Base-by-base conservation (phyloP, 345 rosid genomes). In the Lagerstroemia speciosa region DNA sequence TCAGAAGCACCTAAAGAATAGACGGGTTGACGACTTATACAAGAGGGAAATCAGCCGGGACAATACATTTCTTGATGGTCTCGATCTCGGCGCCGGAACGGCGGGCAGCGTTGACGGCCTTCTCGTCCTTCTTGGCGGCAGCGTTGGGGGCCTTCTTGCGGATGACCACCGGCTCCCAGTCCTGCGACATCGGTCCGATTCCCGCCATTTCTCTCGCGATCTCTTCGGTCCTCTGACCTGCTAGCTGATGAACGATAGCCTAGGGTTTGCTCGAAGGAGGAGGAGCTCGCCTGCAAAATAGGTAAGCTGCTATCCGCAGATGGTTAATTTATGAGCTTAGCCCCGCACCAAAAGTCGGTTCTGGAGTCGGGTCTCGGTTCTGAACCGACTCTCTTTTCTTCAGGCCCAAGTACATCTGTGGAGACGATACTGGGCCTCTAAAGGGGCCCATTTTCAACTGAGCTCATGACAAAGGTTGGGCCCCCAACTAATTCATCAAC, bases 81-180 rank as follows among this genome's bases (percentile, higher is more conserved):
- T 90, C 96, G 78, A 90, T 84, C 66, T 87, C 89, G 60, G 89
- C 96, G 40, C 96, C 93, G 43, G 88, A 20, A 19, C 96, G 88
- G 32, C 91, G 93, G 65, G 96, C 96, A 74, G 93, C 93, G 86
- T 87, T 90, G 74, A 90, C 96, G 72, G 80, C 80, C 76, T 90
- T 87, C 79, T 90, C 96, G 60, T 90, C 96, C 77, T 87, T 89
- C 83, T 87, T 84, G 68, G 76, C 72, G 58, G 76, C 76, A 36
- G 76, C 76, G 76, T 73, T 68, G 33, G 76, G 76, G 6, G 76
- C 72, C 61, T 73, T 73, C 73, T 87, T 90, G 15, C 91, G 80
- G 72, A 90, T 87, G 34, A 87, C 93, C 41, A 90, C 93, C 5
- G 93, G 96, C 68, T 87, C 96, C 96, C 96, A 90, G 77, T 90